Base-by-base conservation (phyloP, 2,329 filamentous ascomycete species). In the Pestalotiopsis sp. region DNA sequence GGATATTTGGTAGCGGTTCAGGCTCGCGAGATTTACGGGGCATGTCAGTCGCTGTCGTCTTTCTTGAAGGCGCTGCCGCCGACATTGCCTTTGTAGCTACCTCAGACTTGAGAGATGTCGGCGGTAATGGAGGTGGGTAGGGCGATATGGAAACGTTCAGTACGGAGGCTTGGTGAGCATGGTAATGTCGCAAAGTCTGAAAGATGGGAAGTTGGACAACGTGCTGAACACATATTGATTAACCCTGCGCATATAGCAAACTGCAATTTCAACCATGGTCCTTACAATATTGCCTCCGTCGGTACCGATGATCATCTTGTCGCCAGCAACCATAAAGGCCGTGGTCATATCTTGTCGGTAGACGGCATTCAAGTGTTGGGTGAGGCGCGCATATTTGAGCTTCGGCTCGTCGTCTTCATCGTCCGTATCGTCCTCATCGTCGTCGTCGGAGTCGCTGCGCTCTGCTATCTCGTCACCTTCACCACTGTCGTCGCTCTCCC, bases 301-400 rank as follows among this genome's bases (percentile, higher is more conserved):
- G 40, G 96, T 98, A 73, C 95, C 96, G 74, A 97, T 86, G 71
- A 98, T 92, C 95, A 98, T 97, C 84, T 98, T 98, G 84, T 99
- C 95, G 66, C 95, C 95, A 56, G 93, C 93, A 64, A 97, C 93
- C 64, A 97, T 83, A 78, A 97, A 97, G 9, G 93, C 86, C 80
- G 95, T 98, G 31, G 95, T 98, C 74, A 94, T 93, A 86, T 99
- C 96, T 74, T 94, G 95, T 69, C 94, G 91, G 83, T 99, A 99
- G 41, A 98, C 89, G 58, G 92, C 85, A 31, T 88, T 90, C 70
- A 99, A 83, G 75, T 92, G 91, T 70, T 91, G 91, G 7, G 96
- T 98, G 73, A 98, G 83, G 63, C 94, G 92, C 65, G 92, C 92
- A 79, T 98, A 98, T 81, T 99, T 99, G 75, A 99, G 88, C 77